These are phyloP conservation scores for Microdochium bolleyi DNA, from an alignment of 2,329 filamentous ascomycete species.

Conservation along the genomic window DNA sequence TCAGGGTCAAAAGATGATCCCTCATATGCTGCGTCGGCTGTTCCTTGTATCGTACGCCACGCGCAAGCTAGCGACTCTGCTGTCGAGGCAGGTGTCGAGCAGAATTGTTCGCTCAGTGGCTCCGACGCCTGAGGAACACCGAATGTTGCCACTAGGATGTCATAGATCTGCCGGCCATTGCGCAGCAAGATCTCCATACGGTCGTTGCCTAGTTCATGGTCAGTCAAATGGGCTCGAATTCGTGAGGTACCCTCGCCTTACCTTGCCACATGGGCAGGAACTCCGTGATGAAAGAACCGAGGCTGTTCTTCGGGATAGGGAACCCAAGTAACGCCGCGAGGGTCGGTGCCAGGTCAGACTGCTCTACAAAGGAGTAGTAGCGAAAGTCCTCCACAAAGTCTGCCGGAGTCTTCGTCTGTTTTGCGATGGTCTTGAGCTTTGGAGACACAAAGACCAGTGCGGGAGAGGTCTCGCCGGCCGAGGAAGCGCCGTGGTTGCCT, in stretches of 20 bases:
- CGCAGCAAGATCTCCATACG: slow-evolving; percentile 57
- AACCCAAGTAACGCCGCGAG: slow-evolving; percentile 81
- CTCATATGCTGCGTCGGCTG: slow-evolving; percentile 4
- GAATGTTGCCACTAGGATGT: slow-evolving; percentile 69
- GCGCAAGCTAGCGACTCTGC: slow-evolving; percentile 59
- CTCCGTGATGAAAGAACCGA: slow-evolving; percentile 76
- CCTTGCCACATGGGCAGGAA: slow-evolving; percentile 67
- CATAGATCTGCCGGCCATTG: slow-evolving; percentile 75
- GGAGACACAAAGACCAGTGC: slow-evolving; percentile 88
- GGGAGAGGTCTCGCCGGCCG: slow-evolving; percentile 86
- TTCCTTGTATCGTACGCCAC: slow-evolving; percentile 43
- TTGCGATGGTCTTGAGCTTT: slow-evolving; percentile 56
- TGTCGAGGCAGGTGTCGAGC: slow-evolving; percentile 28
- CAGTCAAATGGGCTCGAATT: not conserved
- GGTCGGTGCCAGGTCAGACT: slow-evolving; percentile 89
- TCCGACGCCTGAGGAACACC: slow-evolving; percentile 34
- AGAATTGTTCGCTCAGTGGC: slow-evolving; percentile 11
- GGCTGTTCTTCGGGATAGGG: slow-evolving; percentile 80
- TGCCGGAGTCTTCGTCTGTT: slow-evolving; percentile 40
- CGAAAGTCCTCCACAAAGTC: slow-evolving; percentile 62
- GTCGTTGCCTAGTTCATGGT: not conserved
- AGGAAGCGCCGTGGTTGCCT: slow-evolving; percentile 92
- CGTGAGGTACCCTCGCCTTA: not conserved
- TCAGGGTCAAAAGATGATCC: slow-evolving; percentile 10
- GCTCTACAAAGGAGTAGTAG: slow-evolving; percentile 80